Percentiles rank a stretch among this genome's conserved stretches.
Conservation (phyloP, 2,329 filamentous ascomycete genomes). For the Hypoxylon sp. region DNA sequence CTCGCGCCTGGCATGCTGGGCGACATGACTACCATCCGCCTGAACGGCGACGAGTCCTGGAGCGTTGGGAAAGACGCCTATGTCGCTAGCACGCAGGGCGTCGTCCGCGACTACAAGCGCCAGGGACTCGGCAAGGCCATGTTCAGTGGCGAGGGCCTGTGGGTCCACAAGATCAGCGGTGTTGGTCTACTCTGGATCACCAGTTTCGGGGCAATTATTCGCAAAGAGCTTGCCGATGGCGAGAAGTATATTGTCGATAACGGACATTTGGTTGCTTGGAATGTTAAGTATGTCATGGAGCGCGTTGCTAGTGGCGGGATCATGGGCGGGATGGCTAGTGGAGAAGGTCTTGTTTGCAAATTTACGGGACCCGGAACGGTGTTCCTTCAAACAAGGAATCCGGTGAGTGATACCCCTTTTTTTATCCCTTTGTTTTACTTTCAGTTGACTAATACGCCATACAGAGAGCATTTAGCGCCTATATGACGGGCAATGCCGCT, state of each 20-base stretch:
- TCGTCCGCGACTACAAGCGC: slow-evolving; percentile 87
- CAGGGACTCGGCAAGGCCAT: slow-evolving; percentile 91
- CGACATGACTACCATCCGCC: slow-evolving; percentile 84
- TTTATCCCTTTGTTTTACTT: not conserved
- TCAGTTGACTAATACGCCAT: slow-evolving; percentile 26
- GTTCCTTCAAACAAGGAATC: slow-evolving; percentile 92
- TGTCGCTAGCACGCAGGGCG: slow-evolving; percentile 86
- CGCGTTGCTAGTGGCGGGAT: slow-evolving; percentile 91
- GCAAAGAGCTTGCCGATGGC: slow-evolving; percentile 82
- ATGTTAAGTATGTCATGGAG: slow-evolving; percentile 93
- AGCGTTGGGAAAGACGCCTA: slow-evolving; percentile 89
- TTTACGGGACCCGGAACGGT: slow-evolving; percentile 93
- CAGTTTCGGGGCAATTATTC: slow-evolving; percentile 94
- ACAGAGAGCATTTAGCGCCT: slow-evolving; percentile 68
- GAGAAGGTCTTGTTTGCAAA: slow-evolving; percentile 93
- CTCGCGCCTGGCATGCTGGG: slow-evolving; percentile 85
- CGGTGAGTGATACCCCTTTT: slow-evolving; percentile 63
- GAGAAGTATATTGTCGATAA: slow-evolving; percentile 96
- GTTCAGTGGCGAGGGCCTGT: slow-evolving; percentile 93
- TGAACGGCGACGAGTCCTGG: slow-evolving; percentile 83
- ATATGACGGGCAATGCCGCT: slow-evolving; percentile 64
- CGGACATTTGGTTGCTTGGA: slow-evolving; percentile 95
- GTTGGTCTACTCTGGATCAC: slow-evolving; percentile 89
- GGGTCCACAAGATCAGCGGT: slow-evolving; percentile 88
- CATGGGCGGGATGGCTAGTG: slow-evolving; percentile 85